Conservation (phyloP, 306 rosid species). For the Betula pendula region DNA sequence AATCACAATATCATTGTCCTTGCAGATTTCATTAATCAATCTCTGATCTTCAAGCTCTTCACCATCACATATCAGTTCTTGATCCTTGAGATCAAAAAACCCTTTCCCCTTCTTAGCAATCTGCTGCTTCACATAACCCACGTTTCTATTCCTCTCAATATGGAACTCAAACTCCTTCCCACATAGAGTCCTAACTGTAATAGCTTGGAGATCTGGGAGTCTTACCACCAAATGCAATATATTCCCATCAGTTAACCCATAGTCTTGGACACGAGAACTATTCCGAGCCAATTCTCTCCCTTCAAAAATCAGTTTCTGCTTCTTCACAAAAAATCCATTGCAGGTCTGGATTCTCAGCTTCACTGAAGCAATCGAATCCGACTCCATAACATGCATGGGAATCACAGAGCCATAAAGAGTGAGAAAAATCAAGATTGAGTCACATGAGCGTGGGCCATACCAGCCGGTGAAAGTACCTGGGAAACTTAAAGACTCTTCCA, state of each 20-base stretch:
- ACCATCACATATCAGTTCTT: constrained; percentile 65
- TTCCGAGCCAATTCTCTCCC: constrained; percentile 75
- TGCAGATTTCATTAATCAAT: constrained; percentile 65
- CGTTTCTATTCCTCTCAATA: constrained; percentile 68
- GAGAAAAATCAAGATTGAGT: constrained; percentile 56
- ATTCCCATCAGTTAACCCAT: constrained; percentile 72
- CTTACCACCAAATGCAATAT: constrained; percentile 61
- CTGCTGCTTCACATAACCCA: constrained; percentile 69
- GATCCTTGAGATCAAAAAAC: constrained; percentile 52
- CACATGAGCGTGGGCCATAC: constrained; percentile 31
- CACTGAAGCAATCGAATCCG: constrained; percentile 75
- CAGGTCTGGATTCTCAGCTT: constrained; percentile 71
- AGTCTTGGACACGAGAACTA: constrained; percentile 57
- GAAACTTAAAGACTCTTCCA: constrained; percentile 34
- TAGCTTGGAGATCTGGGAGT: constrained; percentile 67
- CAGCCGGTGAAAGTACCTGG: constrained; percentile 15
- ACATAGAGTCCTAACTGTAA: constrained; percentile 57
- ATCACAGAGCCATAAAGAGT: constrained; percentile 59
- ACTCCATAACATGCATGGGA: constrained; percentile 63
- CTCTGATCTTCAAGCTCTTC: constrained; percentile 78
- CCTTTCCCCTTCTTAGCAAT: constrained; percentile 55
- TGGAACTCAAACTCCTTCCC: constrained; percentile 68
- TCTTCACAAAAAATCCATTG: constrained; percentile 61
- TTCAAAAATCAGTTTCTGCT: constrained; percentile 66
- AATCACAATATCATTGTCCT: constrained; percentile 46